Percentiles rank a stretch among this genome's conserved stretches.
These are phyloP conservation scores for Trifolium repens DNA, from an alignment of 306 rosid species.

Conservation along the genomic window DNA sequence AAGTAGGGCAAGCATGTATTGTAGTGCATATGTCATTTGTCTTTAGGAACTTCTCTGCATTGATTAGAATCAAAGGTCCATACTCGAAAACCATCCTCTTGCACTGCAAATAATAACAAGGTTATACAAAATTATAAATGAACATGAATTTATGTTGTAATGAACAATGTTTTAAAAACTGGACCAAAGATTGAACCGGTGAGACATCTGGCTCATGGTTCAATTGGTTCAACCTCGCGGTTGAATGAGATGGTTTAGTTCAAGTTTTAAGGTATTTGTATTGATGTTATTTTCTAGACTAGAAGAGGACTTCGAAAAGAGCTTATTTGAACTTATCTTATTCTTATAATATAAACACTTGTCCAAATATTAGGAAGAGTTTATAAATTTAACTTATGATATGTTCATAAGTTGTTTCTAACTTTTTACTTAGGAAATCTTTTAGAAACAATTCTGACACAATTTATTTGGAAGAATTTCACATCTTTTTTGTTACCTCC, in stretches of 20 bases:
- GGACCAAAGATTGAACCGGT: not conserved
- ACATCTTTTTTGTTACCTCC: conserved; percentile 55
- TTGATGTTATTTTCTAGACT: too few relatives aligned
- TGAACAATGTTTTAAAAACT: not conserved
- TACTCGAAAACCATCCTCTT: conserved; percentile 79
- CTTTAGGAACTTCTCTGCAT: conserved; percentile 79
- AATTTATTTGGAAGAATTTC: not conserved
- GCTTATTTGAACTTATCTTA: not conserved
- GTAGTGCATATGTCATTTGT: conserved; percentile 67
- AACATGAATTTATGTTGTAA: not conserved
- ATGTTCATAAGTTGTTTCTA: not conserved
- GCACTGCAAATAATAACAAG: conserved; percentile 62
- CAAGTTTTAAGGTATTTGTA: too few relatives aligned
- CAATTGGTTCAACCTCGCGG: not conserved
- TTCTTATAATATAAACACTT: not conserved
- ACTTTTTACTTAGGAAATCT: not conserved
- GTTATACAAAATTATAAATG: not conserved
- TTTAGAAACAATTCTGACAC: not conserved
- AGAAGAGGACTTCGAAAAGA: not conserved
- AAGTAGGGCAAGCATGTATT: conserved; percentile 65
- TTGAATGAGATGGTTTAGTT: too few relatives aligned
- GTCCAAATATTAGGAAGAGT: not conserved
- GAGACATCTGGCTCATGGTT: not conserved
- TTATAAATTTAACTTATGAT: not conserved
- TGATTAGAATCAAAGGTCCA: conserved; percentile 65